These are phyloP conservation scores for Adansonia gregorii DNA, from an alignment of 441 rosid genomes.

Conservation along the genomic window DNA sequence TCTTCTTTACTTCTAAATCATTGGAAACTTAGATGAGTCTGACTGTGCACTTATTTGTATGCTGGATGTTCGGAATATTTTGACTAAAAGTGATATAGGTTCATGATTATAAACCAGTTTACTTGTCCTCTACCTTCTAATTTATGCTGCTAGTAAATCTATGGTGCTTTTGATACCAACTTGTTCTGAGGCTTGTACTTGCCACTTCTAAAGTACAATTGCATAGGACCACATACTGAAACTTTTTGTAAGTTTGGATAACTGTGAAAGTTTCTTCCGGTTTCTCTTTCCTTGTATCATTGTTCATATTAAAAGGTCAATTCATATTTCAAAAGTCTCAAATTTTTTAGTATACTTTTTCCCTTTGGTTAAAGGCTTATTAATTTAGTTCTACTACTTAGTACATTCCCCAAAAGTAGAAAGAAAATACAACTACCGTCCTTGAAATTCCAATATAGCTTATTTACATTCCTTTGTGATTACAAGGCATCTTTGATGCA, in stretches of 20 bases:
- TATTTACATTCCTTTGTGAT: neutral
- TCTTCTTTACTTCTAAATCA: constrained; percentile 1
- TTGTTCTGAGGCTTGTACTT: neutral
- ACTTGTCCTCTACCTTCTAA: neutral
- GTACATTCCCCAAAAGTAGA: neutral
- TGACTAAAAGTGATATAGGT: constrained; percentile 8
- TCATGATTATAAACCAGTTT: neutral
- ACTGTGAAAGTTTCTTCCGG: constrained; percentile 4
- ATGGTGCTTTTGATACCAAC: neutral
- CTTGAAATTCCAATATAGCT: neutral
- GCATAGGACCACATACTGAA: neutral
- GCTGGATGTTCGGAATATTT: constrained; percentile 5
- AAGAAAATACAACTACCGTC: neutral
- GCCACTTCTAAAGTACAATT: neutral
- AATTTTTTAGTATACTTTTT: constrained; percentile 7
- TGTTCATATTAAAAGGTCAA: constrained; percentile 2
- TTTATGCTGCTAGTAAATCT: neutral
- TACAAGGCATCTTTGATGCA: constrained; percentile 8
- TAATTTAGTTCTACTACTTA: neutral
- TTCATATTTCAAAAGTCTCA: neutral
- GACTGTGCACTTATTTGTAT: neutral
- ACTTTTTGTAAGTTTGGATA: neutral
- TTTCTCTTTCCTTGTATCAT: constrained; percentile 3
- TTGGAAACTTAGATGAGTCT: neutral
- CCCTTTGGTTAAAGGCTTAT: neutral